Base-by-base conservation (phyloP, 2,329 filamentous ascomycete species). In the Venturia nashicola region DNA sequence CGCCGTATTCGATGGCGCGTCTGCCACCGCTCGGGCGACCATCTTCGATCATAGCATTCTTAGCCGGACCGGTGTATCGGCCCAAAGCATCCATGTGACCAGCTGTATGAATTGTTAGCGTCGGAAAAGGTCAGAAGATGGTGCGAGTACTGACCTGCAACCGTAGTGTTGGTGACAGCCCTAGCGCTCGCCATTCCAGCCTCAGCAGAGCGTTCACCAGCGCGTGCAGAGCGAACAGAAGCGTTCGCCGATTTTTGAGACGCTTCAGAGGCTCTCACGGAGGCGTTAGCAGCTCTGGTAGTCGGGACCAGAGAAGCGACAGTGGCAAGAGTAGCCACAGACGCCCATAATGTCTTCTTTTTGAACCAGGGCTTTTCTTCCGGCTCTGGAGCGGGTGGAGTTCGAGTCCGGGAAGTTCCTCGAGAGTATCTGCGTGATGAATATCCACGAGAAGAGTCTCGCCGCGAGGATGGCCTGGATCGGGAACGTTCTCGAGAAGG, bases 321-420 rank as follows among this genome's bases (percentile, higher is more conserved):
- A 7, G 62, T 61, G n/a, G 62, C 62, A 16, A 64, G 62, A 8
- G 62, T 61, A 23, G 54, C 62, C 34, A 64, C 55, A 12, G 62
- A 63, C 7, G 62, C 43, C 62, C 62, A 64, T 1, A 64, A 20
- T 42, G 62, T 64, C 55, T 64, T 64, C 62, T 64, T 64, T 23
- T 64, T 64, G 62, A 64, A 64, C 62, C 62, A 64, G 0, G 62
- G 62, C 42, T 64, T 64, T 14, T 64, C 62, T 20, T 46, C 54
- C 5, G 54, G 44, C 27, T 64, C 62, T 42, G 32, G 54, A 9
- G 61, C 23, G 23, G n/a, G 36, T 23, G 36, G n/a, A 18, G 59
- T n/a, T n/a, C 39, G 59, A 3, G 59, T 34, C 3, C 42, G 59
- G 40, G 34, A 43, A 9, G 39, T 3, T 61, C 11, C 36, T 16